Conservation (phyloP, 345 rosid genomes). For the Heritiera littoralis region DNA sequence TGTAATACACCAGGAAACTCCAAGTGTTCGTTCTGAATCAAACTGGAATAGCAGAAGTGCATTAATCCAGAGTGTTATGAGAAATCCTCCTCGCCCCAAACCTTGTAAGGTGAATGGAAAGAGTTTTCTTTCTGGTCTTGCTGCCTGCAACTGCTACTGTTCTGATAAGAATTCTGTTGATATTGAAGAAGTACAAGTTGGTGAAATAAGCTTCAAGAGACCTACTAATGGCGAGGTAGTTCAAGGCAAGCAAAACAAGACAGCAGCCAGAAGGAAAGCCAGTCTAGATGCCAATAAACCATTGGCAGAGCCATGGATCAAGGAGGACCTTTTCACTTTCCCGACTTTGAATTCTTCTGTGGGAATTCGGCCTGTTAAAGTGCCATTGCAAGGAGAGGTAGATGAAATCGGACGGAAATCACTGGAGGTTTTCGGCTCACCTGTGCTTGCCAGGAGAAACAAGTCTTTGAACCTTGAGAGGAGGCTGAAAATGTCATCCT, state of each 20-base stretch:
- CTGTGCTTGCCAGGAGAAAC: slow-evolving; percentile 39
- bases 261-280: slow-evolving; percentile 2
- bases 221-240: slow-evolving; percentile 26
- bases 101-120: slow-evolving; percentile 34
- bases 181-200: slow-evolving; percentile 37
- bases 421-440: slow-evolving; percentile 64
- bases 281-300: slow-evolving; percentile 25
- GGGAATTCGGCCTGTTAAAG: slow-evolving; percentile 26
- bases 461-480: slow-evolving; percentile 36
- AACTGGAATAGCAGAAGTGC: slow-evolving; percentile 67
- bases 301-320: slow-evolving; percentile 11
- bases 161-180: slow-evolving; percentile 56
- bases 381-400: slow-evolving; percentile 23
- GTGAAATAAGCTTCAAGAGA: slow-evolving; percentile 44
- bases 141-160: slow-evolving; percentile 62
- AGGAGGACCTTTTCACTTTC: slow-evolving; percentile 37
- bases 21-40: slow-evolving; percentile 52
- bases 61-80: slow-evolving; percentile 31
- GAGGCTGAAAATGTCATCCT: slow-evolving; percentile 51
- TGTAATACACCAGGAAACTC: slow-evolving; percentile 43
- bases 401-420: slow-evolving; percentile 47
- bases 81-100: slow-evolving; percentile 24
- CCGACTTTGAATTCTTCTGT: slow-evolving; percentile 24
- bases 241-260: slow-evolving; percentile 23
- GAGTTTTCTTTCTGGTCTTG: slow-evolving; percentile 56